Evolutionary conservation across 768 basidiomycete species (phyloP).

Genomic region (Trametes meyenii): DNA sequence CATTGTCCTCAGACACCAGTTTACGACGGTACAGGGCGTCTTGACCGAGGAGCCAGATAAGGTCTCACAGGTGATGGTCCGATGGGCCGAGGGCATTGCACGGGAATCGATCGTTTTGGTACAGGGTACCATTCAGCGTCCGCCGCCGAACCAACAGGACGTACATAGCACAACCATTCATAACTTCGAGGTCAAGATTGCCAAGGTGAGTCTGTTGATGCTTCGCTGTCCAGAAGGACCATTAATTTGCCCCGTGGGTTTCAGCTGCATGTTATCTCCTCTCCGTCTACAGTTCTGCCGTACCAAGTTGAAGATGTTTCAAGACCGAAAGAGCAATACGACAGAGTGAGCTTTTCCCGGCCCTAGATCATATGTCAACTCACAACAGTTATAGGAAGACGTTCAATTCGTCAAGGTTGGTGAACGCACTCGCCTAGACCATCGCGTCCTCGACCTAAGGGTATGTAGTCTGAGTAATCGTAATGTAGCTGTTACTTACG

Average conservation of each 20-base stretch:
- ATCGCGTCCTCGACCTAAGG: slow-evolving; percentile 90
- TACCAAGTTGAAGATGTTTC: slow-evolving; percentile 38
- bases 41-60: slow-evolving; percentile 67
- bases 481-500: not conserved
- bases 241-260: not conserved
- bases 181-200: slow-evolving; percentile 83
- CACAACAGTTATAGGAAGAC: slow-evolving; percentile 54
- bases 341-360: slow-evolving; percentile 13
- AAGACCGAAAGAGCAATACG: slow-evolving; percentile 19
- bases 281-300: slow-evolving; percentile 31
- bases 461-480: slow-evolving; percentile 48
- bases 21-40: slow-evolving; percentile 83
- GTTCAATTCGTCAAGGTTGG: slow-evolving; percentile 74
- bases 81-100: slow-evolving; percentile 80
- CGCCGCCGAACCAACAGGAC: slow-evolving; percentile 55
- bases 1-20: slow-evolving; percentile 84
- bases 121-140: slow-evolving; percentile 76
- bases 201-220: slow-evolving; percentile 55
- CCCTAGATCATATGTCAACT: slow-evolving; percentile 49
- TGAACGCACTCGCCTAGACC: slow-evolving; percentile 91
- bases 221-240: not conserved
- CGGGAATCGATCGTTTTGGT: slow-evolving; percentile 91
- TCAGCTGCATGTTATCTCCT: slow-evolving; percentile 30
- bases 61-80: slow-evolving; percentile 95
- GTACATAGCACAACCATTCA: slow-evolving; percentile 90